Base-by-base conservation (phyloP, 306 rosid species). In the Glycine tomentella region DNA sequence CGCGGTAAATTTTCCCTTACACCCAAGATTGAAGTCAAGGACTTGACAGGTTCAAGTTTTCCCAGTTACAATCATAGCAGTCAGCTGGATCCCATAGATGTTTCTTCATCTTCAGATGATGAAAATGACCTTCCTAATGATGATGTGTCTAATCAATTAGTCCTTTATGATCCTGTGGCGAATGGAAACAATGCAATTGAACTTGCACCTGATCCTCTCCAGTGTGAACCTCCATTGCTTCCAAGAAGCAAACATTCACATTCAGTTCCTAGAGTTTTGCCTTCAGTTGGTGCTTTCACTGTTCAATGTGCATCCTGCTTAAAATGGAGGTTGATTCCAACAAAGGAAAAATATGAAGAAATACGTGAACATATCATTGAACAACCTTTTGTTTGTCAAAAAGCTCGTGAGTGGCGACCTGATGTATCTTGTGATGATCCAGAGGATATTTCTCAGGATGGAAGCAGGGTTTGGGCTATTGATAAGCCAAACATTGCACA, bases 281-380 rank as follows among this genome's bases (percentile, higher is more conserved):
- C 97, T 3, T 83, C 98, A 64, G 87, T 95, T 0, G 97, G 91
- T 74, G 94, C 91, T 17, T 95, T 93, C 85, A 88, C 97, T 48
- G 94, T 95, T 42, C 99, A 95, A 80, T 95, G 99, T 81, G 98
- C 99, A 14, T 75, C 64, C 55, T 95, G 98, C 84, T 90, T 91
- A 78, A 95, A 95, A 83, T 95, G 99, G 99, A 93, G 99, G 92
- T 90, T 95, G 71, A 88, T 93, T 53, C 96, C 98, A 46, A 88
- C 97, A 0, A 90, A 95, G 80, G 97, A 91, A 80, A 93, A 89
- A 81, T 95, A 95, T 14, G 98, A 95, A 84, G 96, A 90, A 81
- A 93, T 95, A 61, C 92, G 99, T 1, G 99, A 95, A 80, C 88
- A 83, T 62, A 88, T 95, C 78, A 74, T 91, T 74, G 92, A 95